These are phyloP conservation scores for Solanum dulcamara DNA, from an alignment of 257 asterid genomes.

Conservation along the genomic window DNA sequence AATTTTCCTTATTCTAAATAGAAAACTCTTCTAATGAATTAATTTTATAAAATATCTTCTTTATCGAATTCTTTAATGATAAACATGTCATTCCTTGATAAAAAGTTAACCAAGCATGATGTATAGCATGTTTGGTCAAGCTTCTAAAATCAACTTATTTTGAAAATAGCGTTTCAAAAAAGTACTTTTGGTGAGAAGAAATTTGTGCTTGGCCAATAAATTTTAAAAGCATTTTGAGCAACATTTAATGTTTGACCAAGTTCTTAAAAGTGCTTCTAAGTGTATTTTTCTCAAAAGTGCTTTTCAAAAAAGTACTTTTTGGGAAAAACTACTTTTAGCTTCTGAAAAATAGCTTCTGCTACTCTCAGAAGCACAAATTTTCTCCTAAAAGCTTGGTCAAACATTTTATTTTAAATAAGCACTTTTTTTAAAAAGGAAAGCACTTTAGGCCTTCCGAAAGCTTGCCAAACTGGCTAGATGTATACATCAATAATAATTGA, in stretches of 20 bases:
- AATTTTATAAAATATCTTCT: background rate
- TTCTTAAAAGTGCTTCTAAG: background rate
- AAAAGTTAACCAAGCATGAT: background rate
- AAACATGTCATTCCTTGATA: background rate
- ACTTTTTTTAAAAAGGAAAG: background rate
- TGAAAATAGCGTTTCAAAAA: too few relatives aligned
- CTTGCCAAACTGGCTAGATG: background rate
- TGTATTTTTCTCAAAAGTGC: background rate
- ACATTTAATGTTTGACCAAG: background rate
- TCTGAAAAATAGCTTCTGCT: background rate
- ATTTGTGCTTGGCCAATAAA: background rate
- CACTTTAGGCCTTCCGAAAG: background rate
- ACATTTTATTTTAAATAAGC: background rate
- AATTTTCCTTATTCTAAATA: background rate
- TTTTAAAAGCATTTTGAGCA: background rate
- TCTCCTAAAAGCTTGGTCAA: background rate
- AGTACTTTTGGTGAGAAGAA: background rate
- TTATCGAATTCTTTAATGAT: background rate
- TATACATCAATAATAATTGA: background rate
- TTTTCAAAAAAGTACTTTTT: background rate
- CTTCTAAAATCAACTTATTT: too few relatives aligned
- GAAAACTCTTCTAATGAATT: background rate
- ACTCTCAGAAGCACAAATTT: background rate
- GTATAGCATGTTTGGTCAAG: background rate
- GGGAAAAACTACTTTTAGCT: too few relatives aligned